These are phyloP conservation scores for Limonium bicolor DNA, from an alignment of 148 eudicot species.

Conservation along the genomic window DNA sequence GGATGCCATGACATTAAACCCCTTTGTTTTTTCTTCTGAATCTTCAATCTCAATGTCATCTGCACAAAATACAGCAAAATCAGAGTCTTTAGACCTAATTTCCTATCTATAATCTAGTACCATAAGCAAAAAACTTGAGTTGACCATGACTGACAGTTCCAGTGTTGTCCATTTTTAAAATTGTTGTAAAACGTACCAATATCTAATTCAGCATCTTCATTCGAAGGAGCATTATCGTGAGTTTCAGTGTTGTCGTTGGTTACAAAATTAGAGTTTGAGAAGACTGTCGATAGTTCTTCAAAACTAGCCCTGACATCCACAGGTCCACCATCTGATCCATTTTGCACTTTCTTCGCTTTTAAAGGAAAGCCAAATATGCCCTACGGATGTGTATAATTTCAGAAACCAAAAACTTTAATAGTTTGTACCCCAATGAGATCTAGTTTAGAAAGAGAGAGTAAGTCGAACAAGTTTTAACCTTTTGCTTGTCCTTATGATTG, in stretches of 20 bases:
- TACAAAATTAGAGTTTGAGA: slow-evolving; percentile 54
- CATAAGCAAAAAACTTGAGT: background rate
- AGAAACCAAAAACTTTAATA: background rate
- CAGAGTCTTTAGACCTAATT: background rate
- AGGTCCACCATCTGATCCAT: slow-evolving; percentile 25
- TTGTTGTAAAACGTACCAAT: slow-evolving; percentile 35
- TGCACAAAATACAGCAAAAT: slow-evolving; percentile 12
- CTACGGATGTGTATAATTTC: too few species aligned
- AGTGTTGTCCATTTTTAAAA: background rate
- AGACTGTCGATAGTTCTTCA: slow-evolving; percentile 48
- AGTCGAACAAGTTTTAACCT: slow-evolving; percentile 30
- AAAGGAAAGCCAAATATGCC: slow-evolving; percentile 63
- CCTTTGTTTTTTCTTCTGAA: slow-evolving; percentile 55
- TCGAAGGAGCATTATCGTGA: slow-evolving; percentile 13
- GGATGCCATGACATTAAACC: slow-evolving; percentile 49
- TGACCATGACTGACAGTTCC: background rate
- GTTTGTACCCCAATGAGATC: too few species aligned
- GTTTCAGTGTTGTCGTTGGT: slow-evolving; percentile 19
- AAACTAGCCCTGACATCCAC: slow-evolving; percentile 28
- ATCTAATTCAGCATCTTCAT: slow-evolving; percentile 44
- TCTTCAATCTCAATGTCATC: slow-evolving; percentile 89
- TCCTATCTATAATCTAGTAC: too few species aligned
- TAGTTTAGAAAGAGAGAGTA: slow-evolving; percentile 3
- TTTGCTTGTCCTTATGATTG: slow-evolving; percentile 75
- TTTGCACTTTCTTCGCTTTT: slow-evolving; percentile 34